Evolutionary conservation across 805 yeast species (phyloP), one percentile per base, ranked within the genome.

Genomic region (Ogataea corticis): DNA sequence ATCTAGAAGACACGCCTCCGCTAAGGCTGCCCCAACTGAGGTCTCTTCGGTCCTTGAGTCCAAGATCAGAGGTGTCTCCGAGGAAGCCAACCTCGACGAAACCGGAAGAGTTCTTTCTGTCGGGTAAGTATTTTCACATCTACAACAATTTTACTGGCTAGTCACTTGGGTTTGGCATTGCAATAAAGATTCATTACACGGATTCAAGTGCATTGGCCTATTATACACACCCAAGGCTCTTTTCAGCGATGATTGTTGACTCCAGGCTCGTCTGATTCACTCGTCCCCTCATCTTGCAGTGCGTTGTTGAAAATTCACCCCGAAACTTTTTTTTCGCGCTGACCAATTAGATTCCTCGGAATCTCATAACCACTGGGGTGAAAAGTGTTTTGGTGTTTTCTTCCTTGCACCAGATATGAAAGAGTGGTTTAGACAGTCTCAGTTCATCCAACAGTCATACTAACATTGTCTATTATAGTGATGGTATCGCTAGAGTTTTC

Each of bases 401-500:
- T 41, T 41, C 44, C 39, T 11, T 34, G 28, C 44, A 41, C 39
- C 39, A 19, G 37, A 34, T 18, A 5, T 11, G 18, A 32, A 17
- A 32, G 17, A 10, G 15, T 28, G 31, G 11, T 28, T 12, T 7
- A 28, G 11, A 28, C 31, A 13, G 31, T 14, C 17, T 37, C 11
- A 10, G 3, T 12, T 27, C 12, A 35, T 40, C 35, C 38, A 17
- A 34, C 31, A 25, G 21, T 28, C 30, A 41, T 72, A 72, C 77
- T 73, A 72, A 74, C 57, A 42, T 25, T 17, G 7, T 13, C 30
- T 27, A 12, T 27, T 56, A 13, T 67, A 83, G 99, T 87, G 99
- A 94, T 77, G 99, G 99, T 94, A 94, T 94, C 72, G 99, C 99
- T 73, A 95, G 98, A 84, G 96, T 94, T 69, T 94, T 87, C 79